These are phyloP conservation scores for Fusarium sambucinum DNA, from an alignment of 2,329 filamentous ascomycete species.

Conservation along the genomic window DNA sequence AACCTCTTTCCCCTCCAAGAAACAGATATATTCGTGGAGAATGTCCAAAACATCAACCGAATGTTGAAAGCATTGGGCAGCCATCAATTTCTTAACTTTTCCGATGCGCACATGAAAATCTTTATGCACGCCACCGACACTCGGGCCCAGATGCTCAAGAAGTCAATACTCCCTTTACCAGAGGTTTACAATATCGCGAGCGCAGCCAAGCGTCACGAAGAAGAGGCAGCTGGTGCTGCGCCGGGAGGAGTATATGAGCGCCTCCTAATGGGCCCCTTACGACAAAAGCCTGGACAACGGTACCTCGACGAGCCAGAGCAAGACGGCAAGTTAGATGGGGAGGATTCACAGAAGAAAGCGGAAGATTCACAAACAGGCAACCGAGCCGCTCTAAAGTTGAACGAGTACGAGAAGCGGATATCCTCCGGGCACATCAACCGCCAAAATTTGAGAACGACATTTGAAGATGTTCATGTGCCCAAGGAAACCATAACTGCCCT, in stretches of 20 bases:
- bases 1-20: constrained; percentile 49
- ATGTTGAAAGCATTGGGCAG: constrained; percentile 59
- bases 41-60: constrained; percentile 60
- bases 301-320: constrained; percentile 49
- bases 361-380: constrained; percentile 49
- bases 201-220: constrained; percentile 47
- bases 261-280: constrained; percentile 51
- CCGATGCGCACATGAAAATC: constrained; percentile 43
- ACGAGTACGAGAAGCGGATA: constrained; percentile 84
- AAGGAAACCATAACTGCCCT: constrained; percentile 86
- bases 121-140: constrained; percentile 47
- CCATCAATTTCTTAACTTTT: constrained; percentile 42
- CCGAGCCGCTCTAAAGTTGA: constrained; percentile 62
- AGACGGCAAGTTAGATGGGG: constrained; percentile 38
- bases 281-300: constrained; percentile 50
- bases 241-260: constrained; percentile 49
- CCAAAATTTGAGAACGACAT: constrained; percentile 85
- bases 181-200: constrained; percentile 57
- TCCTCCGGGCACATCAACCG: constrained; percentile 85
- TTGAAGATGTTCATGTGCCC: constrained; percentile 86
- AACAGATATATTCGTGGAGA: constrained; percentile 59
- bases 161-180: constrained; percentile 54
- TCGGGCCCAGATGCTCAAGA: constrained; percentile 49
- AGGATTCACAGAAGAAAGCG: constrained; percentile 48
- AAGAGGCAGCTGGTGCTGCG: constrained; percentile 37